Conservation (phyloP, 805 yeast genomes). For the Yarrowia osloensis region DNA sequence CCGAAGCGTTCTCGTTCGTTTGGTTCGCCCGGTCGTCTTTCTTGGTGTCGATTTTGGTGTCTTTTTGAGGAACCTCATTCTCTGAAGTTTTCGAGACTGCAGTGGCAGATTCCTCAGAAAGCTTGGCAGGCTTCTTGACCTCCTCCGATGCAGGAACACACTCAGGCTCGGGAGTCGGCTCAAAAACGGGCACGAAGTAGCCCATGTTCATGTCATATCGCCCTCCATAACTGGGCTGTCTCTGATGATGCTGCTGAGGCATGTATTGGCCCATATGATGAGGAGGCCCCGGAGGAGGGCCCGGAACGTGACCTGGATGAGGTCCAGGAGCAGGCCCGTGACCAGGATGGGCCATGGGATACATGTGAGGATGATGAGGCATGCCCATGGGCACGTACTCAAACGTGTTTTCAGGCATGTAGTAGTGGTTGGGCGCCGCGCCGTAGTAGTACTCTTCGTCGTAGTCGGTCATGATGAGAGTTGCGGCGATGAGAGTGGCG, state of each 20-base stretch:
- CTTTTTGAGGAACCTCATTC: not conserved
- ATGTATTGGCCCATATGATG: not conserved
- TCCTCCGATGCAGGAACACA: not conserved
- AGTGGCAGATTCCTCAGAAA: too few relatives aligned
- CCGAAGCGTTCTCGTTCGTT: not conserved
- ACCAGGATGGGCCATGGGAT: not conserved
- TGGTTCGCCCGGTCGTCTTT: not conserved
- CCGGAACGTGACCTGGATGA: not conserved
- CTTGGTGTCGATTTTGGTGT: not conserved
- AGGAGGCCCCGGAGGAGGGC: not conserved
- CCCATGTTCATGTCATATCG: not conserved
- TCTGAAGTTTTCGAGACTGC: too few relatives aligned
- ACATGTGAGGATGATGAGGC: not conserved
- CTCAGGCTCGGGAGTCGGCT: slow-evolving; percentile 22
- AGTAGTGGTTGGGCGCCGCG: not conserved
- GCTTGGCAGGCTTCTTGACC: not conserved
- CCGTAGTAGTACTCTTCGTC: not conserved
- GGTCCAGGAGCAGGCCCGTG: not conserved
- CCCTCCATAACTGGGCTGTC: slow-evolving; percentile 1
- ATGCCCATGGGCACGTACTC: not conserved
- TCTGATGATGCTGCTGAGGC: slow-evolving; percentile 4
- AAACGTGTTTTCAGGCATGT: slow-evolving; percentile 9
- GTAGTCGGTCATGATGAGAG: not conserved
- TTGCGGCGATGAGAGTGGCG: too few relatives aligned
- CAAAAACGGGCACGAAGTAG: slow-evolving; percentile 8